Base-by-base conservation (phyloP, 805 yeast species). In the Lipomyces chichibuensis region DNA sequence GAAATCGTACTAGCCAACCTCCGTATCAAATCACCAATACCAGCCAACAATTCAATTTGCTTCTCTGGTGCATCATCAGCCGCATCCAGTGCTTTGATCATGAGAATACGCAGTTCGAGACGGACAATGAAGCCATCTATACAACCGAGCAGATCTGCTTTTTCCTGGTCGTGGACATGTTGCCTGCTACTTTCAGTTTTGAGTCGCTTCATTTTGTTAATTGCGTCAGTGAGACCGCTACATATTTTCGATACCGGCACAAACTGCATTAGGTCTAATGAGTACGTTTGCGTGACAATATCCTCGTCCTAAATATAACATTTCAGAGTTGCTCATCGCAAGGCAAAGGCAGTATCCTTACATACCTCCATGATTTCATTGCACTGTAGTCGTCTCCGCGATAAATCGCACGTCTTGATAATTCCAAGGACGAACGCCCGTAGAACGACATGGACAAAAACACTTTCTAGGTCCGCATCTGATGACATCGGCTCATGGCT, bases 251-350 rank as follows among this genome's bases (percentile, higher is more conserved):
- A 27, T 6, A 57, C 27, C 9, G 65, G 52, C 23, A 69, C 59
- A 29, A 58, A 57, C 54, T 63, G 67, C 25, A 69, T 29, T 25
- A 67, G 7, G 52, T 66, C 71, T 7, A 63, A 59, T 4, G 65
- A 63, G 53, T 62, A 67, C 2, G 70, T 60, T 20, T 59, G 64
- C 14, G 70, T 67, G 25, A 64, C 66, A 13, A 68, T 55, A 49
- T 69, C 72, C 37, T 69, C 72, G 23, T 69, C 72, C 69, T 68
- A 39, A 14, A 35, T 51, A 39, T 11, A 25, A n/a, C 13, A n/a
- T 11, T 27, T 55, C 14, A 17, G n/a, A 33, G 20, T n/a, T 23
- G 20, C 2, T 14, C 46, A 23, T 35, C 11, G 7, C 35, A 25
- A 13, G n/a, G 27, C 33, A 9, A 9, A 20, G 51, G 9, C 29